phyloP scores from a whole-genome alignment of 352 stramenopile species.

The Blastocystis sp. region DNA sequence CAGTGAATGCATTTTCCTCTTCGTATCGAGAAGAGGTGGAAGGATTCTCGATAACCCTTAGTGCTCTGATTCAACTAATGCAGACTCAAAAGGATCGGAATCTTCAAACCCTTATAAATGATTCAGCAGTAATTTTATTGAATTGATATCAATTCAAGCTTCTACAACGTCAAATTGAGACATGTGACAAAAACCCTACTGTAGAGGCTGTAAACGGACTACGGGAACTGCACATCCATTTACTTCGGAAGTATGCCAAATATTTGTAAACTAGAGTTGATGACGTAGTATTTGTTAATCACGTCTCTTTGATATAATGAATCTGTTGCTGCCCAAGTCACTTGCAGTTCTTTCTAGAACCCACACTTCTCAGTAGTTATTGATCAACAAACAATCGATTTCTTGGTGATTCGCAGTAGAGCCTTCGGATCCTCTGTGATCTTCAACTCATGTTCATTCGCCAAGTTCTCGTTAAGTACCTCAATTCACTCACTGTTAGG shows the following conservation, averaged over 20 bases:
- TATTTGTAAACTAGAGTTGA: not conserved
- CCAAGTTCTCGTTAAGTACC: not conserved
- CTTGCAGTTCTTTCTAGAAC: not conserved
- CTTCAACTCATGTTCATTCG: conserved; percentile 1
- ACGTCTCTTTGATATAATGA: not conserved
- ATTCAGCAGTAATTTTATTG: not conserved
- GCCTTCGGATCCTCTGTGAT: not conserved
- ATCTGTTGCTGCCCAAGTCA: not conserved
- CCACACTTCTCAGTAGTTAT: not conserved
- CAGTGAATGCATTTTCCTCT: conserved; percentile 18
- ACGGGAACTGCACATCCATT: not conserved
- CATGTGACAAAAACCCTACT: not conserved
- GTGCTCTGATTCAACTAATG: not conserved
- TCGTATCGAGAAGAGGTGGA: conserved; percentile 26
- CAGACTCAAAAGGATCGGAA: not conserved
- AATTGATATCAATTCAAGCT: not conserved
- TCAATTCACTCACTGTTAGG: not conserved
- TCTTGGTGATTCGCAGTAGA: not conserved
- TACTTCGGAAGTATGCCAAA: not conserved
- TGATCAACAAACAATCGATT: conserved; percentile 3
- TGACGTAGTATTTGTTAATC: not conserved
- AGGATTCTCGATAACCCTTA: not conserved
- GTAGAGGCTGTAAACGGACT: not conserved
- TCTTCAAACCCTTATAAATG: not conserved
- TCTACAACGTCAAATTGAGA: not conserved